Evolutionary conservation across 192 early-diverging fungal genomes (phyloP).

Genomic region (Coemansia asiatica): DNA sequence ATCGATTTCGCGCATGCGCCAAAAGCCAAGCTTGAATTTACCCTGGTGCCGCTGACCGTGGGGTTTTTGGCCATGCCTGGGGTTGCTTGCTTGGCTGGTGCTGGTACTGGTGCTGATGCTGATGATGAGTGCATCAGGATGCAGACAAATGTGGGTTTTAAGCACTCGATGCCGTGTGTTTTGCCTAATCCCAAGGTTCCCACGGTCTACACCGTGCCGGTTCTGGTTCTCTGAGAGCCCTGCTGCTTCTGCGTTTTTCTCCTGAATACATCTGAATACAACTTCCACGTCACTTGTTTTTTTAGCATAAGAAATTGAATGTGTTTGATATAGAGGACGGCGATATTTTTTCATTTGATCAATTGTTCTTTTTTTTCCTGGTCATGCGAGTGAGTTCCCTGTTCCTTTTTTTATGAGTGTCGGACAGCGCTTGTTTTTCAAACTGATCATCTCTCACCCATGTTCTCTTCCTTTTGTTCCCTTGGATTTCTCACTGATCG

Average conservation of each 20-base stretch:
- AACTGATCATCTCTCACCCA: too few species aligned
- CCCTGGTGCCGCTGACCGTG: conserved; percentile 33
- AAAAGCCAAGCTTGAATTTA: conserved; percentile 10
- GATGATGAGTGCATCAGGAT: not conserved
- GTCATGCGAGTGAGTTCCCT: too few species aligned
- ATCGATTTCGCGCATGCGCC: not conserved
- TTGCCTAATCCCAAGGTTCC: conserved; percentile 21
- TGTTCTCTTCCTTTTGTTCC: too few species aligned
- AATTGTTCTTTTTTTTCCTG: too few species aligned
- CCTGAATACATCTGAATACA: not conserved
- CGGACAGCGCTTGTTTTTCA: too few species aligned
- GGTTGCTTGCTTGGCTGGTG: conserved; percentile 26
- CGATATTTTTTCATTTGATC: too few species aligned
- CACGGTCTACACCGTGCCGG: conserved; percentile 34
- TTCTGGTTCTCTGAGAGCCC: conserved; percentile 20
- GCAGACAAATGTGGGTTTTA: not conserved
- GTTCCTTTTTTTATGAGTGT: too few species aligned
- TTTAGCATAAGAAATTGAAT: too few species aligned
- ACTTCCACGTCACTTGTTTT: not conserved
- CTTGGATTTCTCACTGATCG: too few species aligned
- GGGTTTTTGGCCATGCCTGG: conserved; percentile 44
- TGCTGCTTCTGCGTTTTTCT: conserved; percentile 3
- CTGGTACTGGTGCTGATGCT: not conserved
- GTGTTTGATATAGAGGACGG: too few species aligned
- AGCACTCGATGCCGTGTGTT: conserved; percentile 17